Percentiles rank a stretch among this genome's conserved stretches.
These are phyloP conservation scores for Peniophora sp. DNA, from an alignment of 1,284 basidiomycete species.

Conservation along the genomic window DNA sequence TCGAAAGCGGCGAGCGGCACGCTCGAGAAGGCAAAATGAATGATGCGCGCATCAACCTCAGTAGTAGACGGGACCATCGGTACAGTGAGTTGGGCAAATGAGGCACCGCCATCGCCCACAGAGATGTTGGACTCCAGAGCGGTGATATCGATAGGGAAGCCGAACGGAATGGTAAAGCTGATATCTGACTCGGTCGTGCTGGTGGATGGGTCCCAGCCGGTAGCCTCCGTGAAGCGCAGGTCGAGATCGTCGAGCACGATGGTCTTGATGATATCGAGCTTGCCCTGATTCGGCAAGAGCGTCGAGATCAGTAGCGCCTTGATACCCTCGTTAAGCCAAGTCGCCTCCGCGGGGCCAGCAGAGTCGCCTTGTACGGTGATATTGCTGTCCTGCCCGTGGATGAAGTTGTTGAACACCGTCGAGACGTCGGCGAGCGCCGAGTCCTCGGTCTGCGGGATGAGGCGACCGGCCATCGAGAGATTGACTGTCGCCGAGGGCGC, in stretches of 20 bases:
- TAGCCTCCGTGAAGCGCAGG: constrained; percentile 49
- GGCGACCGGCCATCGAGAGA: constrained; percentile 54
- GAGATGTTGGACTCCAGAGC: constrained; percentile 58
- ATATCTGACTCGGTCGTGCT: constrained; percentile 56
- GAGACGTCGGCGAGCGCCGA: constrained; percentile 57
- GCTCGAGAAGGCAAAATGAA: constrained; percentile 54
- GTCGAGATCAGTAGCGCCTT: constrained; percentile 56
- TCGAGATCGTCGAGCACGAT: constrained; percentile 59
- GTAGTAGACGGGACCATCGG: constrained; percentile 56
- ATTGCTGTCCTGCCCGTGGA: constrained; percentile 59
- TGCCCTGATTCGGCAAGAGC: constrained; percentile 58
- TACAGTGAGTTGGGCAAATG: constrained; percentile 58
- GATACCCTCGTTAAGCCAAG: constrained; percentile 75
- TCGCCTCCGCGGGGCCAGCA: constrained; percentile 60
- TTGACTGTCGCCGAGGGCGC: constrained; percentile 46
- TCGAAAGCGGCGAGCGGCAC: constrained; percentile 55
- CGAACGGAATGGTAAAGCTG: constrained; percentile 64
- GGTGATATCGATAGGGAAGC: constrained; percentile 63
- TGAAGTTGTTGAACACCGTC: constrained; percentile 65
- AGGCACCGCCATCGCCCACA: constrained; percentile 42
- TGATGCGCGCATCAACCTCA: constrained; percentile 54
- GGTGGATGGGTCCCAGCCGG: constrained; percentile 51
- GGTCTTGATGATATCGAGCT: constrained; percentile 58
- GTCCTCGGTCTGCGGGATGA: constrained; percentile 51
- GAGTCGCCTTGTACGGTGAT: constrained; percentile 57